Conservation (phyloP, 2,329 filamentous ascomycete genomes). For the Sphaerulina populicola region DNA sequence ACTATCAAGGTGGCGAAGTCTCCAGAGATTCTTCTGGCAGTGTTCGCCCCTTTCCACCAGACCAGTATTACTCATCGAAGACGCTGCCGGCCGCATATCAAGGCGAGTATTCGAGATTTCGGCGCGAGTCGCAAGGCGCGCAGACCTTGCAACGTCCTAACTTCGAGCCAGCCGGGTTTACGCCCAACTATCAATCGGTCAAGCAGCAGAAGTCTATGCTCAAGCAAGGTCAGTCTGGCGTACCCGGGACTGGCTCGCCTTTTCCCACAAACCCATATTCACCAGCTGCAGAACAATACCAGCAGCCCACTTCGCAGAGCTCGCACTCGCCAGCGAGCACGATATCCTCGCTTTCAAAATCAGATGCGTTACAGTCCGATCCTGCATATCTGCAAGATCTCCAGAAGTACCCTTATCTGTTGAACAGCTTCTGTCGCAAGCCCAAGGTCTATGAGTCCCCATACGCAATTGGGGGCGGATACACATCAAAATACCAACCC, state of each 20-base stretch:
- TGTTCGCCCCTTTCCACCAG: constrained; percentile 30
- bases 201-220: constrained; percentile 22
- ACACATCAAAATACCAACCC: constrained; percentile 36
- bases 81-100: constrained; percentile 32
- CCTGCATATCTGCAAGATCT: constrained; percentile 37
- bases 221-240: constrained; percentile 18
- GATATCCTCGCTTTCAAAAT: constrained; percentile 20
- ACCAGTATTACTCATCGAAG: constrained; percentile 34
- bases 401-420: constrained; percentile 41
- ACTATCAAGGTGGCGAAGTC: constrained; percentile 24
- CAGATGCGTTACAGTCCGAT: constrained; percentile 26
- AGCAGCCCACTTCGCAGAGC: constrained; percentile 24
- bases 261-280: constrained; percentile 24
- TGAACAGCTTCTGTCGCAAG: constrained; percentile 39
- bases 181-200: constrained; percentile 25
- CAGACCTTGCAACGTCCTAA: constrained; percentile 25
- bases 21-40: constrained; percentile 19
- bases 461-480: constrained; percentile 38
- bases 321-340: constrained; percentile 32
- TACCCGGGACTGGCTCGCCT: constrained; percentile 9
- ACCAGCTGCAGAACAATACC: constrained; percentile 17
- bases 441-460: constrained; percentile 42
- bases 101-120: constrained; percentile 33
- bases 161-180: constrained; percentile 21
- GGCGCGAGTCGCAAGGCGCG: constrained; percentile 28